These are phyloP conservation scores for Trichoderma arundinaceum DNA, from an alignment of 2,329 filamentous ascomycete species.

Conservation along the genomic window DNA sequence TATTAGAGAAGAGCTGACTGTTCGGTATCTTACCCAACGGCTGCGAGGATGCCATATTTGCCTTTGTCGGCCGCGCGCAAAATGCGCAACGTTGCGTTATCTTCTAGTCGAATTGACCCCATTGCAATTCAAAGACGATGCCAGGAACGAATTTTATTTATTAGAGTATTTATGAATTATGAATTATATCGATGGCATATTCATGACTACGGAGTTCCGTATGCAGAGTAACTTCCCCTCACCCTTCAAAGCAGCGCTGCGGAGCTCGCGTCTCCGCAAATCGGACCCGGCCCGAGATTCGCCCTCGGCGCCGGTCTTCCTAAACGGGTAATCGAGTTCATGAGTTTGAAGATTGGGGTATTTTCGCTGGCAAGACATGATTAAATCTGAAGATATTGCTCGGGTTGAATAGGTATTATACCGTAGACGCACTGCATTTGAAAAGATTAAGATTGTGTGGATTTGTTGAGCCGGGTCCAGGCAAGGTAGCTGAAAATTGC, in stretches of 20 bases:
- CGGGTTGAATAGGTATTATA: not conserved
- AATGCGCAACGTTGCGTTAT: conserved; percentile 13
- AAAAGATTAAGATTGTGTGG: not conserved
- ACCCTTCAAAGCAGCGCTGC: not conserved
- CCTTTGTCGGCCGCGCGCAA: conserved; percentile 15
- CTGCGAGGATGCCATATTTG: conserved; percentile 28
- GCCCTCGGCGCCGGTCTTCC: not conserved
- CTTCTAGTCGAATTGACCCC: not conserved
- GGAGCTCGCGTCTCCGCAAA: not conserved
- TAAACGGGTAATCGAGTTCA: not conserved
- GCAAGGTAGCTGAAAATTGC: not conserved
- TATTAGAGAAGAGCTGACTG: not conserved
- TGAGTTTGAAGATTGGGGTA: not conserved
- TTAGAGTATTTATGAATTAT: too few species aligned
- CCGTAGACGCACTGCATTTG: not conserved
- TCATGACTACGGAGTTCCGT: too few species aligned
- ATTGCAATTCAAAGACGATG: not conserved
- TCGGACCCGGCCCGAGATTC: not conserved
- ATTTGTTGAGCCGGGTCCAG: not conserved
- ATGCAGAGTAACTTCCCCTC: not conserved
- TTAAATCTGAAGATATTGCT: not conserved
- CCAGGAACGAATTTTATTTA: not conserved
- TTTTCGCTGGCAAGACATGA: not conserved
- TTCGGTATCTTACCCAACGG: conserved; percentile 14
- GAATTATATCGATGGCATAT: too few species aligned